A percentile compares a stretch with the other conserved stretches of the same genome.
These are phyloP conservation scores for Podila minutissima DNA, from an alignment of 192 early-diverging fungal genomes.

Conservation along the genomic window DNA sequence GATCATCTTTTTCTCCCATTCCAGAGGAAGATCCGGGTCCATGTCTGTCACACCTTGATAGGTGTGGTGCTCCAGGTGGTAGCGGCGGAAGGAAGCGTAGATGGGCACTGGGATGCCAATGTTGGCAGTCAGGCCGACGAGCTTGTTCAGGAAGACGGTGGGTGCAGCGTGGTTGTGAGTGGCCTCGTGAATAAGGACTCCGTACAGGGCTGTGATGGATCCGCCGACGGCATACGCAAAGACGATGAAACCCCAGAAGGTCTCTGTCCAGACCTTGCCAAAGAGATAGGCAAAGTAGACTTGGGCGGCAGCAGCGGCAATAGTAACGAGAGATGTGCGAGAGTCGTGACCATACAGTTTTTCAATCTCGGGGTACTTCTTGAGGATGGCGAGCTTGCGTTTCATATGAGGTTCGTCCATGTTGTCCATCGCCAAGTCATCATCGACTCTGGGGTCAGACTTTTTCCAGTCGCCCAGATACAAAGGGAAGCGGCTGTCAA, in stretches of 20 bases:
- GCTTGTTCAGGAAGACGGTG: slow-evolving; percentile 79
- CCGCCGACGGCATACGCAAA: slow-evolving; percentile 85
- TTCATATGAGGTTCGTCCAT: slow-evolving; percentile 96
- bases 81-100: slow-evolving; percentile 82
- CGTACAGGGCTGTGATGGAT: slow-evolving; percentile 81
- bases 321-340: slow-evolving; percentile 78
- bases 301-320: slow-evolving; percentile 73
- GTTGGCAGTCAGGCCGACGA: slow-evolving; percentile 87
- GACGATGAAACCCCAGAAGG: slow-evolving; percentile 71
- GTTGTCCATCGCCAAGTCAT: slow-evolving; percentile 84
- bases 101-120: slow-evolving; percentile 84
- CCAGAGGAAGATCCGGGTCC: slow-evolving; percentile 93
- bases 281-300: slow-evolving; percentile 83
- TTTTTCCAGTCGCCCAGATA: slow-evolving; percentile 87
- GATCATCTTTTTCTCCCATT: slow-evolving; percentile 85
- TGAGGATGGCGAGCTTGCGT: slow-evolving; percentile 88
- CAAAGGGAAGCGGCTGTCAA: slow-evolving; percentile 78
- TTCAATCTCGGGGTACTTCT: slow-evolving; percentile 88
- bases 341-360: slow-evolving; percentile 87
- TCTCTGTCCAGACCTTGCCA: slow-evolving; percentile 69
- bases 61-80: slow-evolving; percentile 98
- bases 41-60: slow-evolving; percentile 94
- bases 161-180: slow-evolving; percentile 86
- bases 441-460: slow-evolving; percentile 77
- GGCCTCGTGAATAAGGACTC: slow-evolving; percentile 93